Conservation (phyloP, 129 eudicot species). For the Arctium minus region DNA sequence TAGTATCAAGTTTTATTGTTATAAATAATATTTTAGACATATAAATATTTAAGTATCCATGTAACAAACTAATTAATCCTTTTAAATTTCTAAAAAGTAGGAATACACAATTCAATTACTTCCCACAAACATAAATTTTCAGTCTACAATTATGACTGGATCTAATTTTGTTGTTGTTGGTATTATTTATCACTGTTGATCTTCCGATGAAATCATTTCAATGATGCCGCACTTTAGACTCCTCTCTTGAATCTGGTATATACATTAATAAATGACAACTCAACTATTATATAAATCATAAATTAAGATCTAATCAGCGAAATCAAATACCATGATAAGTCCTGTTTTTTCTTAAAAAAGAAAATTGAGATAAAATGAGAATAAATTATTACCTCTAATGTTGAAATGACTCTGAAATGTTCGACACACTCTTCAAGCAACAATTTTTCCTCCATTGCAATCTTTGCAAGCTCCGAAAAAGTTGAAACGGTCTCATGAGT, state of each 20-base stretch:
- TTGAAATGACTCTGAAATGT: constrained; percentile 45
- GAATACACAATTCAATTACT: not conserved
- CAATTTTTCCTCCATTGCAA: constrained; percentile 57
- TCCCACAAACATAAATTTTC: not conserved
- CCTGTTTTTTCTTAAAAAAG: not conserved
- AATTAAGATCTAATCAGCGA: not conserved
- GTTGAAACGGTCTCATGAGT: constrained; percentile 27
- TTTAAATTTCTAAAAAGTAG: too few species aligned
- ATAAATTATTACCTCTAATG: constrained; percentile 43
- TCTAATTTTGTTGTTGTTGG: not conserved
- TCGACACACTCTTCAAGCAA: constrained; percentile 68
- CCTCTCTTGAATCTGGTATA: constrained; percentile 48
- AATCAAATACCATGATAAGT: not conserved
- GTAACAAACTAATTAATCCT: too few species aligned
- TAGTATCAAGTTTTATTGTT: too few species aligned
- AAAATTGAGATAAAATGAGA: not conserved
- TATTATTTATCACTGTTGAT: not conserved
- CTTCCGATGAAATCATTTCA: constrained; percentile 14
- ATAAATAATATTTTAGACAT: too few species aligned
- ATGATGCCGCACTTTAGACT: constrained; percentile 41
- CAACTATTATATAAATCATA: not conserved
- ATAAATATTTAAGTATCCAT: too few species aligned
- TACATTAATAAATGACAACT: not conserved
- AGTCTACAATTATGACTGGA: not conserved
- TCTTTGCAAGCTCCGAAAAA: constrained; percentile 49